Base-by-base conservation (phyloP, 257 asterid species). In the Parsonsia alboflavescens region DNA sequence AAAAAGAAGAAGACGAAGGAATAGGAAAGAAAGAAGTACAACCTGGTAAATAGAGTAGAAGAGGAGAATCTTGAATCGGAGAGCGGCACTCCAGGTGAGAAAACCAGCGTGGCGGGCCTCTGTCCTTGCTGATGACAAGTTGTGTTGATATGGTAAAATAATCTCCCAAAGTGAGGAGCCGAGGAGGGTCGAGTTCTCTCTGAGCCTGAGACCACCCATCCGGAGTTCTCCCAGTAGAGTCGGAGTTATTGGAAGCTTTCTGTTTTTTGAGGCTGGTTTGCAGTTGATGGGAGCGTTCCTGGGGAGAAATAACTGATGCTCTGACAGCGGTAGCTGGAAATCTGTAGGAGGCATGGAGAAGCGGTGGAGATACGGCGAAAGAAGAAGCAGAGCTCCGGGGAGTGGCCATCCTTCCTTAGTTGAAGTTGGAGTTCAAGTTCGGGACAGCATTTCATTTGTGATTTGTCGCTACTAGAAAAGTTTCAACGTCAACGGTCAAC, bases 101-200 rank as follows among this genome's bases (percentile, higher is more conserved):
- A 74, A 93, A 91, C 96, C 98, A 93, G 67, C 96, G 90, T 24
- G 97, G 96, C 73, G 88, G 93, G 39, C 96, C 97, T 16, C 88
- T 84, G 76, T 88, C 89, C 56, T 87, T 82, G 28, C 76, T 45
- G 16, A 30, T 63, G 74, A 86, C 61, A 80, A 93, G 45, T 48
- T 87, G 82, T 2, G 33, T 41, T n/a, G 91, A 81, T 68, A 75
- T 84, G 53, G 80, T 80, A 30, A 87, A 84, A 80, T 89, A 91
- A 59, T 91, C 92, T 72, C 74, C 73, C 77, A 85, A 72, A 71
- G 66, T 79, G 81, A 76, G 57, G n/a, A 63, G 33, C 39, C 3
- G 53, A 64, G 33, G 7, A 41, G 48, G 22, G 0, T 57, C 41
- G 15, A 33, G 1, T 13, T 56, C 45, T 50, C 7, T 7, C 9